Evolutionary conservation across 164 flowering plant species (phyloP).

Genomic region (Malania oleifera): DNA sequence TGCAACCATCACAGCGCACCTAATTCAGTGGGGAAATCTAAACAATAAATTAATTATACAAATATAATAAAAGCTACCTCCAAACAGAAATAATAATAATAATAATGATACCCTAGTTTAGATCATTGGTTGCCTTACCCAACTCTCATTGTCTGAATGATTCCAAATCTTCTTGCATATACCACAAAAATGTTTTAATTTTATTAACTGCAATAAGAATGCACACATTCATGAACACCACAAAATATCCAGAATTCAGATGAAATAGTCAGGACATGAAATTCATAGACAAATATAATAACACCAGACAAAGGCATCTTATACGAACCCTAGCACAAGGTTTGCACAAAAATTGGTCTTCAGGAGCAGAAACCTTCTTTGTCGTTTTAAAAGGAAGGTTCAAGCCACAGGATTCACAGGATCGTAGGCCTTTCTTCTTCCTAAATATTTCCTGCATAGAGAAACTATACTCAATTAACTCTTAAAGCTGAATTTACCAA

Average conservation of each 20-base stretch:
- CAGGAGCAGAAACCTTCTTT: constrained; percentile 34
- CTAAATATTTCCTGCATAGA: constrained; percentile 35
- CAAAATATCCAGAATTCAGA: background rate
- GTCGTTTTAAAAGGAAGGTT: constrained; percentile 42
- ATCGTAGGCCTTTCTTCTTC: constrained; percentile 29
- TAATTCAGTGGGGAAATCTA: constrained; percentile 17
- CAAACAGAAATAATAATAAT: background rate
- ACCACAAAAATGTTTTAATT: constrained; percentile 90
- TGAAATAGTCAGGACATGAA: background rate
- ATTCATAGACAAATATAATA: constrained; percentile 1
- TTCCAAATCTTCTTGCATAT: constrained; percentile 93
- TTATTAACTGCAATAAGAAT: constrained; percentile 45
- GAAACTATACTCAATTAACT: constrained; percentile 2
- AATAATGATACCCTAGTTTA: background rate
- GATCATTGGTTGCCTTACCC: constrained; percentile 47
- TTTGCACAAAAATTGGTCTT: constrained; percentile 51
- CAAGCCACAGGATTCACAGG: constrained; percentile 70
- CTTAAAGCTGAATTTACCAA: background rate
- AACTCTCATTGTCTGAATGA: constrained; percentile 84
- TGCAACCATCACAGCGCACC: constrained; percentile 95
- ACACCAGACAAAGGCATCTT: background rate
- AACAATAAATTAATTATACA: background rate
- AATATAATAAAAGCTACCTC: background rate
- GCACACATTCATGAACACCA: constrained; percentile 4
- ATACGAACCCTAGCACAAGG: constrained; percentile 71